Base-by-base conservation (phyloP, 2,329 filamentous ascomycete species). In the Elsinoe necatrix region DNA sequence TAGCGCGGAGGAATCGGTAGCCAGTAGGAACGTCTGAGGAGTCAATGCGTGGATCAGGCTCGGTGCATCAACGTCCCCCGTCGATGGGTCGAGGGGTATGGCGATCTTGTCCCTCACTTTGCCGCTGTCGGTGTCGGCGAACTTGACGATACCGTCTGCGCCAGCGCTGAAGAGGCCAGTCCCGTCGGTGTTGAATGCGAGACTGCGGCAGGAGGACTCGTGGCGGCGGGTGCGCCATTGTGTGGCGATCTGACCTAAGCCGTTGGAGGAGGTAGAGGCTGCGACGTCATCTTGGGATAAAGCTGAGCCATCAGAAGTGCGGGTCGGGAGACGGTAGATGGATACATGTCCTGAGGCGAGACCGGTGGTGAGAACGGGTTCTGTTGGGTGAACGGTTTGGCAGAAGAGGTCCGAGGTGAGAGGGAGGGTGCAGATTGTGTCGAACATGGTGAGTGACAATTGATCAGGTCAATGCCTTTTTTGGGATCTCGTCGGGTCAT, bases 401-500 rank as follows among this genome's bases (percentile, higher is more conserved):
- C 89, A 74, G 74, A 98, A 97, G 65, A 98, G 78, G 67, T 97
- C 93, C 57, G 87, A 81, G 58, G 82, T 81, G 47, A 97, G 82
- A 61, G 91, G 90, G 45, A 97, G 82, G 23, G 87, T 89, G 77
- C 92, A 96, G 62, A 95, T 80, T 62, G 89, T 95, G 71, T 96
- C 90, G 68, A 95, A 89, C 89, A 95, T 95, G 66, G n/a, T 50
- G 45, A 21, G 25, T 8, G 27, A 12, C 20, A 2, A 4, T 37
- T 20, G 57, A 2, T 11, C 11, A 14, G 45, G 11, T 34, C n/a
- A 50, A 31, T 34, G 45, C 41, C 14, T 27, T n/a, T n/a, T n/a
- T n/a, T 27, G 41, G 12, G 12, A 25, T 12, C 11, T 45, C 12
- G 12, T 14, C 8, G 18, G 41, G 21, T 45, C 41, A 27, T 25